Conservation (phyloP, 106 monocot genomes). For the Platanthera guangdongensis region DNA sequence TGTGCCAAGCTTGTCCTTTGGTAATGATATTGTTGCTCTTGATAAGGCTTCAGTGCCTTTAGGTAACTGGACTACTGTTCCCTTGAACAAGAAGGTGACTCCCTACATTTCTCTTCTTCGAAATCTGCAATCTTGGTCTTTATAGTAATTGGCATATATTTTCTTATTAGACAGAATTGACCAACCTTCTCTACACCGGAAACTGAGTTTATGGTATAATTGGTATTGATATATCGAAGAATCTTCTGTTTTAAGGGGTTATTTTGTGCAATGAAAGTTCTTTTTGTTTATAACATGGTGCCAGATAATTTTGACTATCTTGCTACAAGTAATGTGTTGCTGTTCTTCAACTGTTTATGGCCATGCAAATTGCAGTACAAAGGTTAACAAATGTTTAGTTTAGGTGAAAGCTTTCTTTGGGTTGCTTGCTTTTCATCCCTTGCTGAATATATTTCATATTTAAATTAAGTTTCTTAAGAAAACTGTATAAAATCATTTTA, state of each 20-base stretch:
- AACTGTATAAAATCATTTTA: neutral
- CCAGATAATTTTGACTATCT: too few species aligned
- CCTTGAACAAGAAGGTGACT: constrained; percentile 53
- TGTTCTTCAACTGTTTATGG: too few species aligned
- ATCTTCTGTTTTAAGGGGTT: neutral
- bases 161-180: neutral
- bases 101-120: neutral
- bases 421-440: neutral
- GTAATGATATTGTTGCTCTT: constrained; percentile 19
- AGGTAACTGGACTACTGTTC: constrained; percentile 45
- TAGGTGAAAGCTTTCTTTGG: too few species aligned
- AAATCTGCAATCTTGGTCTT: neutral
- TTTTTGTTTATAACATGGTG: too few species aligned
- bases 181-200: neutral
- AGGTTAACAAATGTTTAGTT: too few species aligned
- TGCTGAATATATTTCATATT: neutral
- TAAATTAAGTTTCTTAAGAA: neutral
- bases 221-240: neutral
- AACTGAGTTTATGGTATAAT: neutral
- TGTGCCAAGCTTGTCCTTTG: constrained; percentile 30
- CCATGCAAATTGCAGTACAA: too few species aligned
- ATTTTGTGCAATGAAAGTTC: neutral
- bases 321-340: too few species aligned
- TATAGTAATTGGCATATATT: neutral
- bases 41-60: constrained; percentile 29